Percentiles rank a stretch among this genome's conserved stretches.
These are phyloP conservation scores for Nicotiana obtusifolia DNA, from an alignment of 257 asterid genomes.

Conservation along the genomic window DNA sequence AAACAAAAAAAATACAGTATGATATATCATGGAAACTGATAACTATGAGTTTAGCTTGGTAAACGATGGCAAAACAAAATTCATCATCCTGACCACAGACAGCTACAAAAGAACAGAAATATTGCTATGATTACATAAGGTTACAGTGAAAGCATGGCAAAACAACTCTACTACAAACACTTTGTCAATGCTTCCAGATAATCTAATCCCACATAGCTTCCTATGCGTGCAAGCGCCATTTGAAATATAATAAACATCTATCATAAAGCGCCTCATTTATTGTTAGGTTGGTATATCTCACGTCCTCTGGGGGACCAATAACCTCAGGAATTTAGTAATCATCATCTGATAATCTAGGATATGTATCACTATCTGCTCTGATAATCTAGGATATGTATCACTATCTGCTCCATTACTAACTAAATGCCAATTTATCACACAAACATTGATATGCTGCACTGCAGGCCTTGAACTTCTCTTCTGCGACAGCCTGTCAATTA, in stretches of 20 bases:
- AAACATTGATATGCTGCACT: slow-evolving; percentile 86
- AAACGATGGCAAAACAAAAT: neutral
- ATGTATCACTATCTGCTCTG: neutral
- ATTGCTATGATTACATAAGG: neutral
- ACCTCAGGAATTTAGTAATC: neutral
- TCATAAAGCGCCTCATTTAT: neutral
- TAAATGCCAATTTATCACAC: slow-evolving; percentile 49
- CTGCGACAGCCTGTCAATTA: slow-evolving; percentile 58
- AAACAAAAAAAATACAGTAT: no score
- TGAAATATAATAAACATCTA: neutral
- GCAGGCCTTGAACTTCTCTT: slow-evolving; percentile 92
- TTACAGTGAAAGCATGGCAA: neutral
- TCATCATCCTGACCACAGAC: neutral
- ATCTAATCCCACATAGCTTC: neutral
- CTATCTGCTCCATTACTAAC: slow-evolving; percentile 13
- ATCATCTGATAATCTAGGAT: neutral
- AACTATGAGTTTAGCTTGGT: neutral
- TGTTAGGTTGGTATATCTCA: neutral
- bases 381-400: neutral
- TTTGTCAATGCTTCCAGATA: neutral
- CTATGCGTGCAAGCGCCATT: neutral
- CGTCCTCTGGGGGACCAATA: neutral
- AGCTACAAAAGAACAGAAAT: neutral
- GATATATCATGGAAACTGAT: neutral
- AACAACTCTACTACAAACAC: neutral